phyloP scores from a whole-genome alignment of 164 flowering plant genomes.

The Liquidambar formosana region DNA sequence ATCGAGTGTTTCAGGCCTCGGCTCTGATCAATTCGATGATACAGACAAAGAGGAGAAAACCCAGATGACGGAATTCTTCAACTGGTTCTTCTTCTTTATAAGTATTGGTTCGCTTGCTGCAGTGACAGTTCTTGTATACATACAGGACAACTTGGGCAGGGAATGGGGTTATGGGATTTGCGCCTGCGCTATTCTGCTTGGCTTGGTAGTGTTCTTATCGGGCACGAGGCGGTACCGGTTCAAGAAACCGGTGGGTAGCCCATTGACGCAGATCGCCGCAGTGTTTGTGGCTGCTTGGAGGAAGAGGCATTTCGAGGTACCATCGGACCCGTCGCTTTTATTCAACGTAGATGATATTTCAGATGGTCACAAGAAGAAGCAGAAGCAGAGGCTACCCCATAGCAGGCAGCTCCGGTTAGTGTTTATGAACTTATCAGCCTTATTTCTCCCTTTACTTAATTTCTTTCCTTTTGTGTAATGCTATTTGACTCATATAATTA shows the following conservation, averaged over 20 bases:
- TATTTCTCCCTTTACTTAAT: no score
- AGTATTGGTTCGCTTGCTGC: constrained; percentile 78
- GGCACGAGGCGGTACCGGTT: constrained; percentile 82
- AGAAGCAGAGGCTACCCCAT: constrained; percentile 72
- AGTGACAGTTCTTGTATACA: constrained; percentile 82
- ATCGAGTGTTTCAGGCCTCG: constrained; percentile 93
- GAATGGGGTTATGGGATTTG: constrained; percentile 88
- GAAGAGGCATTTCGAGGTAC: constrained; percentile 58
- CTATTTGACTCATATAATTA: background rate
- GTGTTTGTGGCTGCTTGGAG: constrained; percentile 71
- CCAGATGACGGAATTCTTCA: constrained; percentile 76
- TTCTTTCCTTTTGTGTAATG: background rate
- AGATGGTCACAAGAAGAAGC: constrained; percentile 26
- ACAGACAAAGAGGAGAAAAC: constrained; percentile 42
- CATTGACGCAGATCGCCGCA: constrained; percentile 73
- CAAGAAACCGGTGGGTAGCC: constrained; percentile 89
- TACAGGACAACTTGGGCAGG: constrained; percentile 82
- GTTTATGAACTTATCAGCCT: background rate
- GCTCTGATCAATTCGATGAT: constrained; percentile 95
- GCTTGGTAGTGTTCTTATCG: constrained; percentile 50
- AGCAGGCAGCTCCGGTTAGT: constrained; percentile 80
- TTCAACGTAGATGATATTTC: constrained; percentile 39
- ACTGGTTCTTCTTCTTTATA: constrained; percentile 93
- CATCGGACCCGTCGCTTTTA: constrained; percentile 59
- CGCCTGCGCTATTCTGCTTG: constrained; percentile 56